phyloP scores from a whole-genome alignment of 106 monocot species.

The Agapanthus africanus region DNA sequence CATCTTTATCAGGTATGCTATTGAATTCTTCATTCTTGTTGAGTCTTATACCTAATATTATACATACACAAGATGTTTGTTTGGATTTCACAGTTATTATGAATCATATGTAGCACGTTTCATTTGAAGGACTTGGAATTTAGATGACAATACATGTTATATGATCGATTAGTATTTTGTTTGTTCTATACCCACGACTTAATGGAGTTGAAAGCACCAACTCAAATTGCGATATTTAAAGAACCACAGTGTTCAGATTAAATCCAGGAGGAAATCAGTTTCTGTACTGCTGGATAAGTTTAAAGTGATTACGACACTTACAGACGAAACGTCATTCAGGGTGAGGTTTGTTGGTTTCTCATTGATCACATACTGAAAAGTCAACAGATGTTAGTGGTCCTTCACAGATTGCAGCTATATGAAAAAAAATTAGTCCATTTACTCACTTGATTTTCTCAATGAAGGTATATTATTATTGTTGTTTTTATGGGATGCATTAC shows the following conservation, averaged over 20 bases:
- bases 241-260: not conserved
- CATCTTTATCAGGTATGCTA: slow-evolving; percentile 71
- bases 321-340: not conserved
- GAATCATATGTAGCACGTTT: not conserved
- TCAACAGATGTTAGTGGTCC: not conserved
- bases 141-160: not conserved
- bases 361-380: not conserved
- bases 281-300: not conserved
- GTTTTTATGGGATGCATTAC: too few species aligned
- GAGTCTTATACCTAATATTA: not conserved
- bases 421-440: too few species aligned
- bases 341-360: not conserved
- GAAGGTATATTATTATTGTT: too few species aligned
- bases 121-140: not conserved
- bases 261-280: not conserved
- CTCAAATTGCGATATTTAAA: not conserved
- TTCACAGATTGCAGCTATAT: too few species aligned
- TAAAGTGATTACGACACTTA: not conserved
- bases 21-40: not conserved
- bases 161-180: not conserved
- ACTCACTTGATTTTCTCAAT: too few species aligned
- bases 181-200: not conserved
- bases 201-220: not conserved
- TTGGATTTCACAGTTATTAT: not conserved
- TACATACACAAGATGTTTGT: too few species aligned